Conservation (phyloP, 805 yeast genomes). For the Pichia exigua region DNA sequence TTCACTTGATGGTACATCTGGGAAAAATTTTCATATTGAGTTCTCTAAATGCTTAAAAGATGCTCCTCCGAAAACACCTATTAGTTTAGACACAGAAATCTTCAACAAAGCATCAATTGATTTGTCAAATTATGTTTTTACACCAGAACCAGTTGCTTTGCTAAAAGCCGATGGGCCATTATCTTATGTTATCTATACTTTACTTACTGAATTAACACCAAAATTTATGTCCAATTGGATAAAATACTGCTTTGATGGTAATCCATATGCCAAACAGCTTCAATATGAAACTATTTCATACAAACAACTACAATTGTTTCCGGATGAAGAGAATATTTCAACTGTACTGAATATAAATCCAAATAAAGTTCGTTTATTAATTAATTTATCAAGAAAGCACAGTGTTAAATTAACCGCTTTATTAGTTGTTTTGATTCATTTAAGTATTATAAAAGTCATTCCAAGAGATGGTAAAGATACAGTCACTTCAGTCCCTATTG, state of each 20-base stretch:
- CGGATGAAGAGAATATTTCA: not conserved
- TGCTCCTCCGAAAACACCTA: not conserved
- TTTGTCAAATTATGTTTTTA: not conserved
- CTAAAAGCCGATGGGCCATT: not conserved
- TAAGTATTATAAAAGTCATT: slow-evolving; percentile 3
- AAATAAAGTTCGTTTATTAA: not conserved
- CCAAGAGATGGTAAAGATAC: slow-evolving; percentile 11
- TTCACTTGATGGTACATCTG: slow-evolving; percentile 31
- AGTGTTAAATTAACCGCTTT: slow-evolving; percentile 11
- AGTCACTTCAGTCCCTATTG: slow-evolving; percentile 14
- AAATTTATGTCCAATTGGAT: not conserved
- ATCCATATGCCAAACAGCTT: not conserved
- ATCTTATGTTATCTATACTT: not conserved
- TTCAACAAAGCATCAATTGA: slow-evolving; percentile 2
- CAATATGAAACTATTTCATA: not conserved
- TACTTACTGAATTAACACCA: slow-evolving; percentile 8
- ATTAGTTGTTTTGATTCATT: slow-evolving; percentile 1
- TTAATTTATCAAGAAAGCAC: not conserved
- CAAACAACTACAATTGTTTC: not conserved
- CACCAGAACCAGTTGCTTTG: not conserved
- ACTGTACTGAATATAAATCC: not conserved
- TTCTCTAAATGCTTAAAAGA: slow-evolving; percentile 7
- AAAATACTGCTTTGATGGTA: not conserved
- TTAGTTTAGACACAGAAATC: not conserved
- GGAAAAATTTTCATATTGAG: slow-evolving; percentile 26